These are phyloP conservation scores for Akebia trifoliata DNA, from an alignment of 164 flowering plant genomes.

Conservation along the genomic window DNA sequence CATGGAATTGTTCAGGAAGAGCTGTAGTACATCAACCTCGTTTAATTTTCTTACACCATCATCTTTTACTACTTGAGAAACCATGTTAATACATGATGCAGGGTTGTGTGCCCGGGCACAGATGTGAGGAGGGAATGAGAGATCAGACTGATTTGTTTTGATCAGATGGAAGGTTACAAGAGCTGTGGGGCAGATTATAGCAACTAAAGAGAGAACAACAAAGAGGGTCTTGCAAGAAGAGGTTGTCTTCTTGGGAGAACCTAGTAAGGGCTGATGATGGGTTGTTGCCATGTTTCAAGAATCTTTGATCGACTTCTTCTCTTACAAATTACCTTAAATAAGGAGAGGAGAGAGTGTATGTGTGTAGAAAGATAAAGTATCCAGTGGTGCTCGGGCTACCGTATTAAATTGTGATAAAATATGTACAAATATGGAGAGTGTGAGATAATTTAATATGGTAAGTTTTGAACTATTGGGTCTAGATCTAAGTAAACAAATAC, in stretches of 20 bases:
- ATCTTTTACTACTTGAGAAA: constrained; percentile 14
- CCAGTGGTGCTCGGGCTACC: too few relatives aligned
- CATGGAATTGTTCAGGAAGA: constrained; percentile 21
- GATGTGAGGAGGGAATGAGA: constrained; percentile 2
- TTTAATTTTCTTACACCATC: not conserved
- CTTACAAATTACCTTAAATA: too few relatives aligned
- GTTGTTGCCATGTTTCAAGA: not conserved
- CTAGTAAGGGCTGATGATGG: not conserved
- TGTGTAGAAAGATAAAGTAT: too few relatives aligned
- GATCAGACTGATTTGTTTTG: not conserved
- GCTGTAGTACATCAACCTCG: constrained; percentile 8
- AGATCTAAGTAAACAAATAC: too few relatives aligned
- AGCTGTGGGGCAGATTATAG: constrained; percentile 18
- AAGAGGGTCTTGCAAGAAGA: constrained; percentile 13
- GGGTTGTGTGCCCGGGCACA: constrained; percentile 26
- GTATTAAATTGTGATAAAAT: too few relatives aligned
- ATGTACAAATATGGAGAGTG: too few relatives aligned
- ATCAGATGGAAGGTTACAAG: not conserved
- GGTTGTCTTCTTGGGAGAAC: not conserved
- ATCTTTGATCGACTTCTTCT: too few relatives aligned
- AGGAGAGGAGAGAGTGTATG: too few relatives aligned
- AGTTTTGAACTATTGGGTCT: too few relatives aligned
- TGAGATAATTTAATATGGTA: too few relatives aligned
- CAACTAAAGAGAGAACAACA: constrained; percentile 21
- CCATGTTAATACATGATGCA: constrained; percentile 24